These are phyloP conservation scores for Lachancea sp. DNA, from an alignment of 805 yeast species.

Conservation along the genomic window DNA sequence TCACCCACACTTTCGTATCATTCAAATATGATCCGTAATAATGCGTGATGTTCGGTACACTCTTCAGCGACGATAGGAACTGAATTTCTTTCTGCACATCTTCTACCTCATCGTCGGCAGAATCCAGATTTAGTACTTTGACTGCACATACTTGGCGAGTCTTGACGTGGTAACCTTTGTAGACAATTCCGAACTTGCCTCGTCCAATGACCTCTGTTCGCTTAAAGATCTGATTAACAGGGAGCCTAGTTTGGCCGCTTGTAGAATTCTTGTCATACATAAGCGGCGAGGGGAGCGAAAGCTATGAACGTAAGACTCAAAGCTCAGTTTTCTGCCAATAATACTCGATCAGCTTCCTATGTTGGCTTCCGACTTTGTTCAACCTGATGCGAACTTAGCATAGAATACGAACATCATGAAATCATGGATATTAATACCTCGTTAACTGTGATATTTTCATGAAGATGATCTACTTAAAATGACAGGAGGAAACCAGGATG, in stretches of 20 bases:
- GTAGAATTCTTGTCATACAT: background rate
- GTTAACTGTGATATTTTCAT: no score
- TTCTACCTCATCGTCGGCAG: conserved; percentile 87
- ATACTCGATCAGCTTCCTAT: background rate
- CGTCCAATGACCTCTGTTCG: conserved; percentile 89
- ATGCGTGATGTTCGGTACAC: conserved; percentile 86
- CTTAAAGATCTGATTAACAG: conserved; percentile 44
- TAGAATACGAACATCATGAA: no score
- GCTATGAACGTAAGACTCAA: background rate
- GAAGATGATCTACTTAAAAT: no score
- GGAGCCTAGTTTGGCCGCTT: background rate
- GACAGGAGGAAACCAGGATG: no score
- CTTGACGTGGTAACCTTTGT: conserved; percentile 68
- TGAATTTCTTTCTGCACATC: conserved; percentile 93
- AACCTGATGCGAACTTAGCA: no score
- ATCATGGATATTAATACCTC: no score
- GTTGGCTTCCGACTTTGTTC: no score
- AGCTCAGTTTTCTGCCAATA: background rate
- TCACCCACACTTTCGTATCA: conserved; percentile 92
- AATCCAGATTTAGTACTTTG: conserved; percentile 85
- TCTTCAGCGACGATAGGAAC: conserved; percentile 72
- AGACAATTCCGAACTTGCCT: conserved; percentile 96
- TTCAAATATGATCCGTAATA: conserved; percentile 83
- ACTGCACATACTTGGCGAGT: conserved; percentile 84
- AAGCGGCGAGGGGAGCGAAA: background rate